Conservation (phyloP, 352 stramenopile genomes). For the Pythium biforme region DNA sequence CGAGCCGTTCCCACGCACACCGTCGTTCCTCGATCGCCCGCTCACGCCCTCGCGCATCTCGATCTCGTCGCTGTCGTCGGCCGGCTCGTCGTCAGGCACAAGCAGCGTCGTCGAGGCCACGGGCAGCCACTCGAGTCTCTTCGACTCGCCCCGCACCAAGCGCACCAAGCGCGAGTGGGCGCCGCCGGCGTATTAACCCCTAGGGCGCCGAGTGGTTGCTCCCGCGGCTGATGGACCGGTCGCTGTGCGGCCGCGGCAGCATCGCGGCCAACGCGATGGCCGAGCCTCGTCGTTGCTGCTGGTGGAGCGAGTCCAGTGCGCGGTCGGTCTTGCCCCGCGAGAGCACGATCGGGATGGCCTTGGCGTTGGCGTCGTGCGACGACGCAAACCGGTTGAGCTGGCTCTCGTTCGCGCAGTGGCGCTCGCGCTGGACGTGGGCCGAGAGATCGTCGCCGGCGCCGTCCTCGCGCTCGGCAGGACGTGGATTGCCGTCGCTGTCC, state of each 20-base stretch:
- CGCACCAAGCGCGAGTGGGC: constrained; percentile 13
- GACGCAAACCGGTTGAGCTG: constrained; percentile 62
- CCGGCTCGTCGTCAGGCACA: constrained; percentile 1
- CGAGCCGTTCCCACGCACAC: not conserved
- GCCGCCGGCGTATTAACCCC: constrained; percentile 6
- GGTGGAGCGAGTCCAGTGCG: not conserved
- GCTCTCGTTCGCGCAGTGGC: constrained; percentile 40
- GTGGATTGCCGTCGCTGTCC: not conserved
- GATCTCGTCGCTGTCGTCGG: constrained; percentile 22
- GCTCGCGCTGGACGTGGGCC: constrained; percentile 50
- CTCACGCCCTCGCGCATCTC: constrained; percentile 14
- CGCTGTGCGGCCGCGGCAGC: constrained; percentile 10
- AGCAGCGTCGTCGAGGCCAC: not conserved
- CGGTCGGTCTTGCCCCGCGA: constrained; percentile 31
- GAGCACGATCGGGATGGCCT: constrained; percentile 58
- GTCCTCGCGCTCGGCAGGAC: not conserved
- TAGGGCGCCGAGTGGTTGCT: constrained; percentile 23
- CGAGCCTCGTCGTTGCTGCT: constrained; percentile 11
- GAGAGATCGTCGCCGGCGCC: constrained; percentile 44
- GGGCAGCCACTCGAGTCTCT: not conserved
- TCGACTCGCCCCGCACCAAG: constrained; percentile 1
- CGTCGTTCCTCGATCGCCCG: constrained; percentile 12
- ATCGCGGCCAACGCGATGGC: not conserved
- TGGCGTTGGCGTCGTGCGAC: constrained; percentile 58
- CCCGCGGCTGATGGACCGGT: constrained; percentile 24